Percentiles rank a stretch among this genome's conserved stretches.
Conservation (phyloP, 2,329 filamentous ascomycete genomes). For the Juglanconis juglandina region DNA sequence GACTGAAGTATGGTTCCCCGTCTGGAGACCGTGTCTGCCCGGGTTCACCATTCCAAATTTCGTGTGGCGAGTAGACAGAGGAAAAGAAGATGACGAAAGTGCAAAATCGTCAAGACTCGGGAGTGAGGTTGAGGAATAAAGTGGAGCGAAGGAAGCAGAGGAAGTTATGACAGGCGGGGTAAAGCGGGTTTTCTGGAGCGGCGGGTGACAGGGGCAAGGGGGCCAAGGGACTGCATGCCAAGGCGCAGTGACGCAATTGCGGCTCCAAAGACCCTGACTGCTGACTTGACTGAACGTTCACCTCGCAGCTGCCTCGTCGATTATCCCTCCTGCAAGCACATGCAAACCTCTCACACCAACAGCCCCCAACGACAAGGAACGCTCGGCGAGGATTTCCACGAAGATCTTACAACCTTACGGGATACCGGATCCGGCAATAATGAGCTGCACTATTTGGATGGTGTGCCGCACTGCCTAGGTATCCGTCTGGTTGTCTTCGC, state of each 20-base stretch:
- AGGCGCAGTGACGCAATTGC: conserved; percentile 9
- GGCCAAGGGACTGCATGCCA: background rate
- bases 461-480: background rate
- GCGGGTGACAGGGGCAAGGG: background rate
- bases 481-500: background rate
- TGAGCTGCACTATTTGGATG: background rate
- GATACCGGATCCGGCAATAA: background rate
- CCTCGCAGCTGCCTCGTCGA: background rate
- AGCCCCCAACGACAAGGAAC: background rate
- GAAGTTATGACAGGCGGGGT: background rate
- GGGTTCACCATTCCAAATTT: too few relatives aligned
- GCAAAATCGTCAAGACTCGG: too few relatives aligned
- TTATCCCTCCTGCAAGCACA: background rate
- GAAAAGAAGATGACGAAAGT: too few relatives aligned
- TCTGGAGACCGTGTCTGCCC: too few relatives aligned
- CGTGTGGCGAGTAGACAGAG: too few relatives aligned
- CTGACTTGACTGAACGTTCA: background rate
- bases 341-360: background rate
- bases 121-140: background rate
- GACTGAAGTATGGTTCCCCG: too few relatives aligned
- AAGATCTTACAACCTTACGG: background rate
- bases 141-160: background rate
- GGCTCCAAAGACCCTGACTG: background rate
- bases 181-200: background rate
- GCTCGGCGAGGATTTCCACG: conserved; percentile 6